Evolutionary conservation across 768 basidiomycete species (phyloP).

Genomic region (Postia placenta): DNA sequence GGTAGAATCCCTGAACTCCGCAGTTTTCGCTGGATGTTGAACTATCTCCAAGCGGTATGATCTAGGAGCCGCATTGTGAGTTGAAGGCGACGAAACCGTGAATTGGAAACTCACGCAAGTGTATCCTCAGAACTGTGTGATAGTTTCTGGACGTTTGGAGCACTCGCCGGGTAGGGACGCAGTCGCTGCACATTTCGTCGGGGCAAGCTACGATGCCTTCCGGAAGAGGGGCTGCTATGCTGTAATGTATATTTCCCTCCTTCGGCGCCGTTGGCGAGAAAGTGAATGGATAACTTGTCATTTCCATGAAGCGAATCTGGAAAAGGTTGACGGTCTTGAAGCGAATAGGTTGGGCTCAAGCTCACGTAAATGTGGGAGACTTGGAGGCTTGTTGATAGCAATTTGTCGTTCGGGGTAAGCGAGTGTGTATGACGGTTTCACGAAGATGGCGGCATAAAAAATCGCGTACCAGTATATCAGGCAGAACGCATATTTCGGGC

Average conservation of each 20-base stretch:
- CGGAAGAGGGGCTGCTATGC: not conserved
- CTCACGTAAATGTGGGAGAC: too few relatives aligned
- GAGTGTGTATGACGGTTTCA: too few relatives aligned
- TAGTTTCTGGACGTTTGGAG: not conserved
- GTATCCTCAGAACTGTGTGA: not conserved
- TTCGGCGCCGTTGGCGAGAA: not conserved
- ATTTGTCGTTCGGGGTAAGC: not conserved
- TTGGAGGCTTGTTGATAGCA: too few relatives aligned
- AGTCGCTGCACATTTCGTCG: not conserved
- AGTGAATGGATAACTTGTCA: conserved; percentile 12
- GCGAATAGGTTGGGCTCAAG: too few relatives aligned
- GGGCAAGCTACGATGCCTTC: not conserved
- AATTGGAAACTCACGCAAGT: not conserved
- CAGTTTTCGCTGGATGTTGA: conserved; percentile 77
- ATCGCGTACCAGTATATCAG: not conserved
- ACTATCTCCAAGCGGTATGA: conserved; percentile 79
- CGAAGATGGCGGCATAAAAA: too few relatives aligned
- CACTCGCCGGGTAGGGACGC: not conserved
- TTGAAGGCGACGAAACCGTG: not conserved
- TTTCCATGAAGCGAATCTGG: too few relatives aligned
- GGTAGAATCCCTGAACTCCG: conserved; percentile 71
- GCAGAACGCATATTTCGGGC: not conserved
- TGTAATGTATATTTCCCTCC: not conserved
- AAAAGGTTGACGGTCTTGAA: too few relatives aligned
- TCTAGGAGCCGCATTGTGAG: conserved; percentile 12